Evolutionary conservation across 768 basidiomycete species (phyloP).

Genomic region (Russula sp.): DNA sequence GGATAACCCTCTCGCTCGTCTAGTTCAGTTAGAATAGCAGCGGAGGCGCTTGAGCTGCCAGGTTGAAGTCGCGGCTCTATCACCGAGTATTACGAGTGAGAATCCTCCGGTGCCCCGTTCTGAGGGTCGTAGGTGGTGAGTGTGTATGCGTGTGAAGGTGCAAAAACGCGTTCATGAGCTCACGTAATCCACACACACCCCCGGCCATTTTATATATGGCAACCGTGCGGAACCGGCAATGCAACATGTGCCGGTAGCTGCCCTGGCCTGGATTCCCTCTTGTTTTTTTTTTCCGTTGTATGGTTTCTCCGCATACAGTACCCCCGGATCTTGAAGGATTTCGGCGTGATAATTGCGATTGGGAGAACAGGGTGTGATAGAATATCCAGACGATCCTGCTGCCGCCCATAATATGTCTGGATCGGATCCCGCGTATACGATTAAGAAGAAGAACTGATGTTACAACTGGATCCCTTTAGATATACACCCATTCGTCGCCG

Average conservation of each 20-base stretch:
- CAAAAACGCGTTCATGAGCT: background rate
- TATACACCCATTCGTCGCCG: slow-evolving; percentile 14
- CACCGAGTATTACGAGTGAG: background rate
- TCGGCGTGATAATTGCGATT: too few relatives aligned
- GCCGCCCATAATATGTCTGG: too few relatives aligned
- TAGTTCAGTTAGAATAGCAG: background rate
- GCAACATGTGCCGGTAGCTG: too few relatives aligned
- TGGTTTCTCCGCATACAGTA: too few relatives aligned
- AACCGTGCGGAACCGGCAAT: too few relatives aligned
- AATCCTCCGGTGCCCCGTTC: background rate
- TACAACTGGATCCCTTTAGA: background rate
- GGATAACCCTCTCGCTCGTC: background rate
- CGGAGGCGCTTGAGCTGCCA: background rate
- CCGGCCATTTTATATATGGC: too few relatives aligned
- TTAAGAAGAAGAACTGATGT: too few relatives aligned
- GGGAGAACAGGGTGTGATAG: too few relatives aligned
- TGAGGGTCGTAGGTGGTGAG: background rate
- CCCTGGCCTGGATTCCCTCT: too few relatives aligned
- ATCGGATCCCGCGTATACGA: background rate
- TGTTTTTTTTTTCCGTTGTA: too few relatives aligned
- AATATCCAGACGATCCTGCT: too few relatives aligned
- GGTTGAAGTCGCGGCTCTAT: background rate
- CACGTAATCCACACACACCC: background rate
- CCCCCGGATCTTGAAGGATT: too few relatives aligned
- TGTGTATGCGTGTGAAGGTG: background rate